Evolutionary conservation across 2,329 filamentous ascomycete species (phyloP).

Genomic region (Trichocomaceae sp.): DNA sequence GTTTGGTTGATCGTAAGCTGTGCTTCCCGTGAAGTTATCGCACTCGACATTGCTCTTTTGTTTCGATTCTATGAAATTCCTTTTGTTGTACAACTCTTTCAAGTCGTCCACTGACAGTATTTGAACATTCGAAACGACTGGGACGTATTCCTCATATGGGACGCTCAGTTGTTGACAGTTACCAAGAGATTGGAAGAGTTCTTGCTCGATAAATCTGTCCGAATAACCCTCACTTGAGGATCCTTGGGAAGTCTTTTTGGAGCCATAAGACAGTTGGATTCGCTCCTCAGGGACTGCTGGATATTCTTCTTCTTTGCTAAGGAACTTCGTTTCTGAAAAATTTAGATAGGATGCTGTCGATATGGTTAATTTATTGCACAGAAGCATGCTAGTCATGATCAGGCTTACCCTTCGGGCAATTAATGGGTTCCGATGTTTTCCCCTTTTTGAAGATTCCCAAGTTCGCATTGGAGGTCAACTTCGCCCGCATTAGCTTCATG

Average conservation of each 20-base stretch:
- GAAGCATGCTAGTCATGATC: neutral
- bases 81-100: slow-evolving; percentile 1
- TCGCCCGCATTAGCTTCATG: neutral
- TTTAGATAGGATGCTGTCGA: slow-evolving; percentile 3
- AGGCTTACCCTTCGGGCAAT: slow-evolving; percentile 17
- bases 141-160: slow-evolving; percentile 8
- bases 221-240: neutral
- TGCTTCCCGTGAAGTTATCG: neutral
- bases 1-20: neutral
- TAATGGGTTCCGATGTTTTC: slow-evolving; percentile 27
- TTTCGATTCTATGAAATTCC: neutral
- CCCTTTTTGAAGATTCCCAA: slow-evolving; percentile 33
- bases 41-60: neutral
- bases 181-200: neutral
- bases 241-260: neutral
- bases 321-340: slow-evolving; percentile 15
- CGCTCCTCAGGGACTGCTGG: neutral
- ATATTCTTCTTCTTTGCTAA: slow-evolving; percentile 3
- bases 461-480: slow-evolving; percentile 21
- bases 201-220: neutral
- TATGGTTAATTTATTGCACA: neutral
- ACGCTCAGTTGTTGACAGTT: slow-evolving; percentile 4
- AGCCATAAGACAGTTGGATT: neutral
- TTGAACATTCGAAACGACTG: neutral
- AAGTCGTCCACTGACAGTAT: slow-evolving; percentile 10